Percentiles rank a stretch among this genome's conserved stretches.
Conservation (phyloP, 2,329 filamentous ascomycete genomes). For the Apiospora saccharicola region DNA sequence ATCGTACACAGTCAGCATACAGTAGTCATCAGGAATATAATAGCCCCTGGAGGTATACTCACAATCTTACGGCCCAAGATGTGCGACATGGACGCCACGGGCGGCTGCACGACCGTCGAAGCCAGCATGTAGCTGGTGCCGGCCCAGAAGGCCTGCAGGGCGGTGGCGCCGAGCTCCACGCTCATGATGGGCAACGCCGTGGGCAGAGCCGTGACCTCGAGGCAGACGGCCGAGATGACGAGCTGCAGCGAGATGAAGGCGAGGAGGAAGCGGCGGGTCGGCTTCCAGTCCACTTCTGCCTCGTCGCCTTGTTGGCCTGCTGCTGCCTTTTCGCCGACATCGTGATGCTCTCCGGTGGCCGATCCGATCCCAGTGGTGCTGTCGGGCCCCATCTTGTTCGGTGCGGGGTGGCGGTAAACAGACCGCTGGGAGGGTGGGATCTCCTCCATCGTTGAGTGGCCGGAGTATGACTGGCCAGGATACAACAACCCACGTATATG, state of each 20-base stretch:
- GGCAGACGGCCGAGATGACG: slow-evolving; percentile 66
- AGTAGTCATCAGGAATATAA: too few species aligned
- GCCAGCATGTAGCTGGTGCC: slow-evolving; percentile 76
- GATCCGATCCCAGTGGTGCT: not conserved
- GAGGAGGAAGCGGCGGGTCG: slow-evolving; percentile 49
- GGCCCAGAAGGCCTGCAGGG: slow-evolving; percentile 73
- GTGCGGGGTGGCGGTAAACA: not conserved
- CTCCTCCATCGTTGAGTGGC: not conserved
- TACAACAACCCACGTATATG: too few species aligned
- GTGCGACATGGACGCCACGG: slow-evolving; percentile 32
- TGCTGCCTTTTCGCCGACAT: not conserved
- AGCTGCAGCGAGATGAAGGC: slow-evolving; percentile 60
- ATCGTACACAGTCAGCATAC: too few species aligned
- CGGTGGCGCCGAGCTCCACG: slow-evolving; percentile 56
- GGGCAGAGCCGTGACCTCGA: slow-evolving; percentile 71
- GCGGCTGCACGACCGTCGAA: slow-evolving; percentile 66
- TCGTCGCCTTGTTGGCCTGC: not conserved
- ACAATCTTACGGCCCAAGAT: slow-evolving; percentile 31
- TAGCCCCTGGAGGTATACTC: not conserved
- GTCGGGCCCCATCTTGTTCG: not conserved
- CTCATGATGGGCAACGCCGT: slow-evolving; percentile 66
- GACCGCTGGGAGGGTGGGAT: not conserved
- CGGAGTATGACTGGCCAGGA: not conserved
- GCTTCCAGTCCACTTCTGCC: slow-evolving; percentile 32
- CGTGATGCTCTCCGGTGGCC: not conserved